A percentile compares a stretch with the other conserved stretches of the same genome.
phyloP scores from a whole-genome alignment of 129 eudicot genomes.

The Pittosporum tobira region DNA sequence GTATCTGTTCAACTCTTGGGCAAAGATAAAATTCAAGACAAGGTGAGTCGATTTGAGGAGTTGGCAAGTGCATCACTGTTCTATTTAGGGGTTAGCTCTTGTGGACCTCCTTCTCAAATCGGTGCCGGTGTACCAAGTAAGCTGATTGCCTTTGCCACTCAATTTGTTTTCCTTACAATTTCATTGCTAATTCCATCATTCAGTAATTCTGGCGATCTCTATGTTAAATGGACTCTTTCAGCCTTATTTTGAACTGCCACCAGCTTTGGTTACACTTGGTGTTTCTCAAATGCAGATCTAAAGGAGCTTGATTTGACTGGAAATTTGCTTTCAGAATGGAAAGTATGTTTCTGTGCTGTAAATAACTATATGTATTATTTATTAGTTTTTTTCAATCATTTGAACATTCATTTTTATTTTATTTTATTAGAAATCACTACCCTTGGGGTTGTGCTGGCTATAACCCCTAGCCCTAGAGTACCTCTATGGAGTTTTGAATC shows the following conservation, averaged over 20 bases:
- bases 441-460: neutral
- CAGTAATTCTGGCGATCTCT: neutral
- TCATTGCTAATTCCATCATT: neutral
- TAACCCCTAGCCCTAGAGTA: neutral
- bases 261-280: neutral
- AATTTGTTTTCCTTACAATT: neutral
- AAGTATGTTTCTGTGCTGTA: conserved; percentile 36
- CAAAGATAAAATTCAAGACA: conserved; percentile 75
- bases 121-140: conserved; percentile 61
- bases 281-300: conserved; percentile 47
- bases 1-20: conserved; percentile 75
- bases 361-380: neutral
- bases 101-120: conserved; percentile 46
- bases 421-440: neutral
- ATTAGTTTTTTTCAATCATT: no score
- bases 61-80: conserved; percentile 66
- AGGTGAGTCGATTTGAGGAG: conserved; percentile 69
- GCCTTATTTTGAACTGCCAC: neutral
- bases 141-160: conserved; percentile 9
- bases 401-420: no score
- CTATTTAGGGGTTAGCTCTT: conserved; percentile 72
- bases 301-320: conserved; percentile 98
- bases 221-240: no score
- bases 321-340: conserved; percentile 78
- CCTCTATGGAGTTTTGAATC: neutral